Base-by-base conservation (phyloP, 2,329 filamentous ascomycete genomes). In the Epichloe coenophiala region DNA sequence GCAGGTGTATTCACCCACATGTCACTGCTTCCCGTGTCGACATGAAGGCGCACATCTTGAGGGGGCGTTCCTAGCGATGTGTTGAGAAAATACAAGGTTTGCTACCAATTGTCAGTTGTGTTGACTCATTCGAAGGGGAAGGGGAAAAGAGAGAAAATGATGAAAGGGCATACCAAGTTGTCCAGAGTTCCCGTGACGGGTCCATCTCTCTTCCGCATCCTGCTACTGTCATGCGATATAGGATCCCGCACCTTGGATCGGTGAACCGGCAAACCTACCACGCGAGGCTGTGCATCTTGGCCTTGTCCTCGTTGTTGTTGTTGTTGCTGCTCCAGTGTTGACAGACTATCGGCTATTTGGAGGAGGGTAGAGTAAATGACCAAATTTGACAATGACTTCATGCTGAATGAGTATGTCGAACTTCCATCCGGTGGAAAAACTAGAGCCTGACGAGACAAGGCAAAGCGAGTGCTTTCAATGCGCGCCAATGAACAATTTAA, bases 1-100 rank as follows among this genome's bases (percentile, higher is more conserved):
- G 64, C 65, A 3, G 73, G 68, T 2, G 80, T 76, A 61, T 94
- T 93, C 7, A 84, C 76, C 81, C 81, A 84, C 21, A 84, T 67
- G 60, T 86, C 82, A 57, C 79, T 83, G 65, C 80, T 84, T 47
- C 82, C 82, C 5, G 82, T 86, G 63, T 86, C 82, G 49, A 86
- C 62, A 57, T 83, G 78, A 53, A 84, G 68, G 17, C 73, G 71
- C 42, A 85, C 57, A 1, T 64, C 56, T 60, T 82, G 79, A 9
- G 74, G 60, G 12, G 82, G 82, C 2, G 80, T 84, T 47, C 82
- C 82, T 45, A 85, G 56, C 5, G 78, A 74, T 45, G 71, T 74
- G 61, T 84, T 84, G 57, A 81, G 71, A 57, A 77, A 81, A 63
- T 85, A 85, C 31, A 84, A 69, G 1, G 78, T 80, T 71, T 78